Percentiles rank a stretch among this genome's conserved stretches.
These are phyloP conservation scores for Coelastrella sp. DNA, from an alignment of 139 green algal species.

Conservation along the genomic window DNA sequence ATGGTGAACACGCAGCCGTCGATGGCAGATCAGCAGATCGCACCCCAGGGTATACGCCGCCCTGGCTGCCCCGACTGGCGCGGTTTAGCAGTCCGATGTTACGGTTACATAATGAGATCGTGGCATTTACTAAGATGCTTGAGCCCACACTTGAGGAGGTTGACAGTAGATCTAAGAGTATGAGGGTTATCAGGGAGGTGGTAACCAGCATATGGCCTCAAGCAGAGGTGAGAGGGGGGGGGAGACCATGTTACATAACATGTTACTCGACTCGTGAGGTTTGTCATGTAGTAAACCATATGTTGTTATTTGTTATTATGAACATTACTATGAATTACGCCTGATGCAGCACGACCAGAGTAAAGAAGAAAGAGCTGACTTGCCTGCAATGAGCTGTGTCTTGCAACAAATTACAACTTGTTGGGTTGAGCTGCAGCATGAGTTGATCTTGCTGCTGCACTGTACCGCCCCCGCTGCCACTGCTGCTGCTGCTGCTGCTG, in stretches of 20 bases:
- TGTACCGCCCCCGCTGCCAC: not conserved
- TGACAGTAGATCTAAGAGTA: slow-evolving; percentile 39
- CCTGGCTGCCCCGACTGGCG: slow-evolving; percentile 28
- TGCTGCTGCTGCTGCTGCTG: not conserved
- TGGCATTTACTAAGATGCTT: slow-evolving; percentile 80
- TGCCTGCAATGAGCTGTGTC: too few relatives aligned
- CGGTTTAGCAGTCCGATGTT: slow-evolving; percentile 59
- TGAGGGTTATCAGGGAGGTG: slow-evolving; percentile 56
- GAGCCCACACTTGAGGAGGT: slow-evolving; percentile 76
- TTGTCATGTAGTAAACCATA: too few relatives aligned
- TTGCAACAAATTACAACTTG: too few relatives aligned
- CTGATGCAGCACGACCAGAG: too few relatives aligned
- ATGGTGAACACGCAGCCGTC: not conserved
- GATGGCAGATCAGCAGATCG: not conserved
- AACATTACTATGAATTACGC: too few relatives aligned
- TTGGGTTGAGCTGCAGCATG: too few relatives aligned
- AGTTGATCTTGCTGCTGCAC: not conserved
- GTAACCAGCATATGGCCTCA: slow-evolving; percentile 67
- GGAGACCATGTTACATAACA: too few relatives aligned
- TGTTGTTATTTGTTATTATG: too few relatives aligned
- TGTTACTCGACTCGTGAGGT: too few relatives aligned
- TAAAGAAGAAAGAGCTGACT: too few relatives aligned
- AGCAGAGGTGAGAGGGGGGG: slow-evolving; percentile 32
- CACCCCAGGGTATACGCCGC: slow-evolving; percentile 39
- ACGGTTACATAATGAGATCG: slow-evolving; percentile 82